phyloP scores from a whole-genome alignment of 495 filamentous ascomycete genomes.

The Neurospora sublineolata region DNA sequence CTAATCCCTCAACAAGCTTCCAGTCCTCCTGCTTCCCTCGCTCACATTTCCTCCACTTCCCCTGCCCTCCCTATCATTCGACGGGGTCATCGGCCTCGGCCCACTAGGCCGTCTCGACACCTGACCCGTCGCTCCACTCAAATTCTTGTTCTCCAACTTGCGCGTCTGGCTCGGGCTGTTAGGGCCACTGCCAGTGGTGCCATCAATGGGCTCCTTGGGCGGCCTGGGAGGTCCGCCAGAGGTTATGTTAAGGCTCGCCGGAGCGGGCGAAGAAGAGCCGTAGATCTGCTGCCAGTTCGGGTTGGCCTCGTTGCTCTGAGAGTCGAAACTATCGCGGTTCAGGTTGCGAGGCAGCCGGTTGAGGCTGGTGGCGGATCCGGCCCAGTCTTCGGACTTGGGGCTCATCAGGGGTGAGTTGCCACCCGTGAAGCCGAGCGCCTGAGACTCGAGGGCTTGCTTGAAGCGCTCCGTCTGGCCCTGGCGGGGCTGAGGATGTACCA shows the following conservation, averaged over 20 bases:
- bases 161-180: slow-evolving; percentile 11
- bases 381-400: slow-evolving; percentile 65
- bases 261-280: slow-evolving; percentile 22
- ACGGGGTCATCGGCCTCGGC: slow-evolving; percentile 43
- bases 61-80: slow-evolving; percentile 16
- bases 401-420: slow-evolving; percentile 43
- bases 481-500: slow-evolving; percentile 84
- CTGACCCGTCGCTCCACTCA: slow-evolving; percentile 31
- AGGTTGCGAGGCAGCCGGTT: slow-evolving; percentile 27
- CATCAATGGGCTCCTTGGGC: slow-evolving; percentile 39
- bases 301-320: slow-evolving; percentile 19
- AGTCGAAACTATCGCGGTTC: slow-evolving; percentile 35
- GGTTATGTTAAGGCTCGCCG: slow-evolving; percentile 12
- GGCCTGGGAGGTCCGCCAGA: slow-evolving; percentile 34
- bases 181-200: slow-evolving; percentile 7
- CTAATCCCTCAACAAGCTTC: slow-evolving; percentile 1
- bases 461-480: slow-evolving; percentile 73
- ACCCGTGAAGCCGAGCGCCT: slow-evolving; percentile 53
- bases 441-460: slow-evolving; percentile 66
- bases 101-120: slow-evolving; percentile 36
- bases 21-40: slow-evolving; percentile 13
- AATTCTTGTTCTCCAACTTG: slow-evolving; percentile 37
- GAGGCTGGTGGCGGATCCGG: slow-evolving; percentile 46
- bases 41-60: slow-evolving; percentile 4
- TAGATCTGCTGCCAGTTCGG: slow-evolving; percentile 23